Evolutionary conservation across 2,329 filamentous ascomycete species (phyloP), one percentile per base, ranked within the genome.

Genomic region (Fonsecaea erecta): DNA sequence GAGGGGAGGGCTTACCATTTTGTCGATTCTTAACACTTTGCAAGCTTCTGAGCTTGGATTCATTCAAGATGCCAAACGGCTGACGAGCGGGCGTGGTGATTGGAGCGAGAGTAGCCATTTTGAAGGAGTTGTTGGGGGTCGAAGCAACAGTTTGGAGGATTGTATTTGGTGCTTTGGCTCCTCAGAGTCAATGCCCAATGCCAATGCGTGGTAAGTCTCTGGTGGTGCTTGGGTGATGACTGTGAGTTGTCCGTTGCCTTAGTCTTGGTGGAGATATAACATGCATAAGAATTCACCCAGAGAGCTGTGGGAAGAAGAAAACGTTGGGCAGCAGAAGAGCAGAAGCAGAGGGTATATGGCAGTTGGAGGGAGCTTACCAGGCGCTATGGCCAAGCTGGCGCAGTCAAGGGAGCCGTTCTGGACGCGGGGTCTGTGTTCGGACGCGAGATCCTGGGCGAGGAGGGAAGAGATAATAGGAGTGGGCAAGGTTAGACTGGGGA

Each of bases 1-100:
- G 8, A 32, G 48, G 34, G 34, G 18, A n/a, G 37, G 34, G 54
- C 76, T 72, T 81, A 85, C 83, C 81, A 80, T 85, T 85, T 74
- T 77, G 75, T 55, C 70, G 68, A 57, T 77, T 77, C 65, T 77
- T 77, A 46, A 72, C 65, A 62, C 72, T 76, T 62, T 74, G 70
- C 32, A 76, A 64, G 34, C 68, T 73, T 12, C 72, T 70, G 34
- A 77, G 66, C 61, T 75, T 73, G 51, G 73, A 67, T 16, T 73
- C 72, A 54, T 71, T 72, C 43, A 77, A 57, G 8, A 73, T 62
- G 28, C 74, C 75, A 66, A 77, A 76, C 7, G 75, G 75, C 56
- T 73, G 73, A 63, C 75, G 70, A 48, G 69, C 65, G 14, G 72
- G 67, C 46, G 72, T 71, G 53, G 68, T 65, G 52, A 75, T 52